phyloP scores from a whole-genome alignment of 139 green algal species.

The Micractinium sp. region DNA sequence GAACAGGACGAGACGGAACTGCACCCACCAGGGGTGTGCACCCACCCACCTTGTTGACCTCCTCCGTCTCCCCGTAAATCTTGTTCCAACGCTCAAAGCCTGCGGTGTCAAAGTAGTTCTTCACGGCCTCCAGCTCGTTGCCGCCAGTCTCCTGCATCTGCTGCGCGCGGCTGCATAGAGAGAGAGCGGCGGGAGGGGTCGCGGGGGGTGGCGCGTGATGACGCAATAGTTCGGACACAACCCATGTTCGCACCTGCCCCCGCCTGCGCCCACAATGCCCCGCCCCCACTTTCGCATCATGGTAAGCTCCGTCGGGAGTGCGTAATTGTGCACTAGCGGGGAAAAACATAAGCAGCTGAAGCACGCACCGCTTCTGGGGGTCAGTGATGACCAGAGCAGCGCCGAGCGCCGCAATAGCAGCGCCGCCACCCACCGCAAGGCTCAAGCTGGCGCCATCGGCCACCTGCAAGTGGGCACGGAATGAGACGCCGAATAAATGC shows the following conservation, averaged over 20 bases:
- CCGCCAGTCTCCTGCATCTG: constrained; percentile 86
- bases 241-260: too few relatives aligned
- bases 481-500: neutral
- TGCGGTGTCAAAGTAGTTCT: constrained; percentile 95
- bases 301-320: too few relatives aligned
- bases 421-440: constrained; percentile 70
- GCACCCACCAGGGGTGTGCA: too few relatives aligned
- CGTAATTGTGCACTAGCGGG: too few relatives aligned
- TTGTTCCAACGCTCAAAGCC: constrained; percentile 97
- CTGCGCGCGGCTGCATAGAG: constrained; percentile 64
- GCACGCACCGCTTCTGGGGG: constrained; percentile 78
- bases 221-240: too few relatives aligned
- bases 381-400: constrained; percentile 79
- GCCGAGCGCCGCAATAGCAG: constrained; percentile 76
- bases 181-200: too few relatives aligned
- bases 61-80: constrained; percentile 98
- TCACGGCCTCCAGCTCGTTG: constrained; percentile 93
- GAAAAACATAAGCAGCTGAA: neutral
- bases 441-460: constrained; percentile 22
- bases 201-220: too few relatives aligned
- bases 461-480: neutral
- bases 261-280: too few relatives aligned
- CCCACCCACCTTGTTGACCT: constrained; percentile 94
- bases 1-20: too few relatives aligned
- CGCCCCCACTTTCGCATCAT: too few relatives aligned